Evolutionary conservation across 257 asterid species (phyloP).

Genomic region (Verbascum thapsus): DNA sequence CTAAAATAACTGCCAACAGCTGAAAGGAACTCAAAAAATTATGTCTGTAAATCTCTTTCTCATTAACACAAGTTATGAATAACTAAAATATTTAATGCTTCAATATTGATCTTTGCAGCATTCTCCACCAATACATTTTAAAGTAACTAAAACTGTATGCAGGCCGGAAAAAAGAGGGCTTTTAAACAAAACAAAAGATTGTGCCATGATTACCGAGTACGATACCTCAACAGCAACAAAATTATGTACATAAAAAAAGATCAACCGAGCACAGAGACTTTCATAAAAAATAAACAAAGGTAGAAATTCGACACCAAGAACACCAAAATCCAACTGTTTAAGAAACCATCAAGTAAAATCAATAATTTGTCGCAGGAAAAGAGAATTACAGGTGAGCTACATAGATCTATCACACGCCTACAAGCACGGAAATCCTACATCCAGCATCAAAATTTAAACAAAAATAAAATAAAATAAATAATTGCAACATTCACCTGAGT

Average conservation of each 20-base stretch:
- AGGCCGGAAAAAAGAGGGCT: background rate
- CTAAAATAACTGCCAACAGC: background rate
- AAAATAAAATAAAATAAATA: too few species aligned
- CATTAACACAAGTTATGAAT: too few species aligned
- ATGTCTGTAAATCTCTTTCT: background rate
- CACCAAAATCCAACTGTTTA: too few species aligned
- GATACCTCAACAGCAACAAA: constrained; percentile 15
- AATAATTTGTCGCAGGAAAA: too few species aligned
- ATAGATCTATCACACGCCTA: too few species aligned
- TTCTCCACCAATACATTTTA: background rate
- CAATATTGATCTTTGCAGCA: background rate
- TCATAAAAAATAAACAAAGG: too few species aligned
- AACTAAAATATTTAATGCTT: background rate
- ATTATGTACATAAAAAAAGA: too few species aligned
- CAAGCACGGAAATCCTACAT: background rate
- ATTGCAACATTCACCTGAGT: constrained; percentile 38
- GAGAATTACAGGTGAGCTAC: too few species aligned
- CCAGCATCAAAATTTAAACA: too few species aligned
- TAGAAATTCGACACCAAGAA: too few species aligned
- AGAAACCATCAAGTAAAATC: too few species aligned
- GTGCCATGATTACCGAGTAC: background rate
- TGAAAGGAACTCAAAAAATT: background rate
- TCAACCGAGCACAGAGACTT: too few species aligned
- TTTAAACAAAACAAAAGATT: background rate
- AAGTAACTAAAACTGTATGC: background rate